Evolutionary conservation across 208 protist genomes (phyloP).

Genomic region (Crithidia mellificae): DNA sequence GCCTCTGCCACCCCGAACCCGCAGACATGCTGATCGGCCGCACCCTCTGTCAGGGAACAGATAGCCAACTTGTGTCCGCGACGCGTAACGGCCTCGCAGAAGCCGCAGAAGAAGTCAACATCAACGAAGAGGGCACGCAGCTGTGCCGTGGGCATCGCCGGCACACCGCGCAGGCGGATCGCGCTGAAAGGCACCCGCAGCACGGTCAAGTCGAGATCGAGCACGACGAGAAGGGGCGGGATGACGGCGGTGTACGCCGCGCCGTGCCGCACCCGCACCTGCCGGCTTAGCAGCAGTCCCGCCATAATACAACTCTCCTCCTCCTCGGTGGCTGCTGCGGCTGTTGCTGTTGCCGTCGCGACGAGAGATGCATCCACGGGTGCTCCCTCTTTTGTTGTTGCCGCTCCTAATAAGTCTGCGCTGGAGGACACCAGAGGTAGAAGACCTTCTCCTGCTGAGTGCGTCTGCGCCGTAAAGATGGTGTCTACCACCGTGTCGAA

Average conservation of each 20-base stretch:
- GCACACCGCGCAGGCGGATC: slow-evolving; percentile 6
- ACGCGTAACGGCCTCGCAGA: slow-evolving; percentile 29
- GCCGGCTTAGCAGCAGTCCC: slow-evolving; percentile 19
- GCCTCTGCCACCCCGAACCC: slow-evolving; percentile 21
- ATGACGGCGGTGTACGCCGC: slow-evolving; percentile 33
- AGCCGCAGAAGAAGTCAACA: slow-evolving; percentile 27
- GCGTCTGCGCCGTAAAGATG: not conserved
- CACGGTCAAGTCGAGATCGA: slow-evolving; percentile 48
- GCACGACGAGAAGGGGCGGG: slow-evolving; percentile 39
- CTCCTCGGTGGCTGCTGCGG: slow-evolving; percentile 3
- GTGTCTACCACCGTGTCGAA: slow-evolving; percentile 10
- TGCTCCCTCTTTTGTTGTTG: no score
- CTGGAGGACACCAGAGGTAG: no score
- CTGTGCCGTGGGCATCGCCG: not conserved
- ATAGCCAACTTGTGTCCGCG: slow-evolving; percentile 40
- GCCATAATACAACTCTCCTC: slow-evolving; percentile 28
- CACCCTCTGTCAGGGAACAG: slow-evolving; percentile 44
- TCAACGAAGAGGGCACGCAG: slow-evolving; percentile 37
- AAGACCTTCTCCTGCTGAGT: no score
- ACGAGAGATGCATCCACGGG: no score
- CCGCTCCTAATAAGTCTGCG: no score
- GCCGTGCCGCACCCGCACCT: slow-evolving; percentile 20
- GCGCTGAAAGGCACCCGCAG: slow-evolving; percentile 33
- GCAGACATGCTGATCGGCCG: slow-evolving; percentile 24
- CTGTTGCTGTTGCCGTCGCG: not conserved